Percentiles rank a stretch among this genome's conserved stretches.
Evolutionary conservation across 1,284 basidiomycete species (phyloP).

Genomic region (Phylloporus sp.): DNA sequence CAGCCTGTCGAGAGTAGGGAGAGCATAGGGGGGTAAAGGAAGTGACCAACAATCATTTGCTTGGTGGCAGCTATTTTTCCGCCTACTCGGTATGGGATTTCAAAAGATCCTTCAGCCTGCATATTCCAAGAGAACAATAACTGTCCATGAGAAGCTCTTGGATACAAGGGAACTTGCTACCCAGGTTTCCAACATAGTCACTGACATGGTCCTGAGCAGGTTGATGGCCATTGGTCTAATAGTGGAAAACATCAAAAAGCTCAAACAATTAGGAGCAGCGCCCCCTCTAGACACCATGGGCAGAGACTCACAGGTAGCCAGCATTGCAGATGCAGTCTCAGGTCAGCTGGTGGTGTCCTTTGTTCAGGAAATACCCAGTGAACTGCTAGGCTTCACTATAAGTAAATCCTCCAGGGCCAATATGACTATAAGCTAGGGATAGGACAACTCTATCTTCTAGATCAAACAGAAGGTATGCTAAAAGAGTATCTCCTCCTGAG

Average conservation of each 20-base stretch:
- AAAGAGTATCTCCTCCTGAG: too few species aligned
- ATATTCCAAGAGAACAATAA: background rate
- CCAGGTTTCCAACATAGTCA: slow-evolving; percentile 1
- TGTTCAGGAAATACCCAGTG: too few species aligned
- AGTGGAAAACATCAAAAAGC: background rate
- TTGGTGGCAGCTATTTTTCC: background rate
- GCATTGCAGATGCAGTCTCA: background rate
- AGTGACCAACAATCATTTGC: background rate
- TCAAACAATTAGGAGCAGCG: background rate
- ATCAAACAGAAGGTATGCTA: too few species aligned
- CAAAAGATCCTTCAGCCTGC: background rate
- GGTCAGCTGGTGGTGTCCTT: too few species aligned
- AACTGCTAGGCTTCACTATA: too few species aligned
- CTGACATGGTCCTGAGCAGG: background rate
- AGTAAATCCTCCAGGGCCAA: too few species aligned
- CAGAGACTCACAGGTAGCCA: background rate
- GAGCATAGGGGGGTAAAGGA: too few species aligned
- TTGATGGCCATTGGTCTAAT: slow-evolving; percentile 2
- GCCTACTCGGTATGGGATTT: background rate
- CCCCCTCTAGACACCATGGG: background rate
- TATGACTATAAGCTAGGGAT: too few species aligned
- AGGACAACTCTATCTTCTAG: too few species aligned
- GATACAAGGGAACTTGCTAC: background rate
- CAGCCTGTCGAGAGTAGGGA: too few species aligned
- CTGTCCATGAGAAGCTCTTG: background rate